These are phyloP conservation scores for Trametes versicolor DNA, from an alignment of 1,284 basidiomycete genomes.

Conservation along the genomic window DNA sequence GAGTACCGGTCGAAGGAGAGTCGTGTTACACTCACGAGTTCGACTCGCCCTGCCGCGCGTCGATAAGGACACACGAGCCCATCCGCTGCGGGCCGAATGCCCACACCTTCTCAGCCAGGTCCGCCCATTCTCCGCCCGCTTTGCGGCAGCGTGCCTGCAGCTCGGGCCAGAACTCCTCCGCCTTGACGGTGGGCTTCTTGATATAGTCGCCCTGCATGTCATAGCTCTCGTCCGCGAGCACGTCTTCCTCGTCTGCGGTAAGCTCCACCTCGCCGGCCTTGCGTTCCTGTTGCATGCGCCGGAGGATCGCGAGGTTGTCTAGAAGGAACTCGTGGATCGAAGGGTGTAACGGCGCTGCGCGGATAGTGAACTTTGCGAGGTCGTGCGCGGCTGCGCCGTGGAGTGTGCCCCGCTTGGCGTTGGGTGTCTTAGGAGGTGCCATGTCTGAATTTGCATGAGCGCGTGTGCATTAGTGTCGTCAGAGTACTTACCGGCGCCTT, in stretches of 20 bases:
- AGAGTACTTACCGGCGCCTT: conserved; percentile 67
- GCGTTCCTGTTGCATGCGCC: conserved; percentile 61
- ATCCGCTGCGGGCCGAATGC: conserved; percentile 91
- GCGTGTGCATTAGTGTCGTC: not conserved
- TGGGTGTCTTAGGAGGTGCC: conserved; percentile 83
- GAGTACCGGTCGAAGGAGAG: conserved; percentile 19
- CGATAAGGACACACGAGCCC: conserved; percentile 90
- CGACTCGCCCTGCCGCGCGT: conserved; percentile 60
- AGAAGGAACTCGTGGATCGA: conserved; percentile 79
- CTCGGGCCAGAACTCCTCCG: conserved; percentile 85
- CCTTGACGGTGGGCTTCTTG: conserved; percentile 69
- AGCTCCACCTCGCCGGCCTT: conserved; percentile 45
- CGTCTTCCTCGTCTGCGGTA: conserved; percentile 50
- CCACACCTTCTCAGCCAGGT: conserved; percentile 82
- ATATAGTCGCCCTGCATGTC: conserved; percentile 68
- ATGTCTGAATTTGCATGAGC: conserved; percentile 65
- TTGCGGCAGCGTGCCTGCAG: conserved; percentile 73
- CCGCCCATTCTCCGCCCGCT: conserved; percentile 86
- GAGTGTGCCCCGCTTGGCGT: conserved; percentile 83
- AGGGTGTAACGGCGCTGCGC: conserved; percentile 83
- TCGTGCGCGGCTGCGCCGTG: conserved; percentile 75
- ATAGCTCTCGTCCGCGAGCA: conserved; percentile 47
- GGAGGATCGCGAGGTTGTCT: conserved; percentile 72
- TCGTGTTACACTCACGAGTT: conserved; percentile 61
- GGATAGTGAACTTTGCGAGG: conserved; percentile 85